Conservation (phyloP, 768 basidiomycete species). For the Agaricus sinodeliciosus region DNA sequence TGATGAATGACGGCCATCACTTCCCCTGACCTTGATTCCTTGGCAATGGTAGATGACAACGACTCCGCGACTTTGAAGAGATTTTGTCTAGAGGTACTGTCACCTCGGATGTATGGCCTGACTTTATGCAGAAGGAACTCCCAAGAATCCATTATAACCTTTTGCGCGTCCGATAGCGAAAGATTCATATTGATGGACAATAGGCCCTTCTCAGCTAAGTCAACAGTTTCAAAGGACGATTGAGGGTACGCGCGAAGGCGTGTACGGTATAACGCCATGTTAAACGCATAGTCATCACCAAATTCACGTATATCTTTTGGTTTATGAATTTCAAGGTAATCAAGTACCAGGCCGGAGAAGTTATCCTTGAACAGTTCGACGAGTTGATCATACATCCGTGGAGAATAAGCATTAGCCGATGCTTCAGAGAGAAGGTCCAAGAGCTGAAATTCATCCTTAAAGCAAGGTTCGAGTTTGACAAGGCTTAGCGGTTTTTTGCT, state of each 20-base stretch:
- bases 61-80: constrained; percentile 53
- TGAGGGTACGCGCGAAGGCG: constrained; percentile 48
- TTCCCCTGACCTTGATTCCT: constrained; percentile 68
- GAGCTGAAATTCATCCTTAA: constrained; percentile 59
- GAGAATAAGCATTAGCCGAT: constrained; percentile 63
- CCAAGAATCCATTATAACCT: constrained; percentile 72
- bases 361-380: constrained; percentile 37
- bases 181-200: constrained; percentile 82
- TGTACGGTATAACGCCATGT: constrained; percentile 48
- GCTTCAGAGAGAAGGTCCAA: constrained; percentile 66
- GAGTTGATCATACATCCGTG: constrained; percentile 61
- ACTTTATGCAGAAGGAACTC: constrained; percentile 60
- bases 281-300: constrained; percentile 77
- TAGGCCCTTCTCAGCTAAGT: constrained; percentile 50
- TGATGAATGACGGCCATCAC: constrained; percentile 82
- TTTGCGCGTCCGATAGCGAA: constrained; percentile 77
- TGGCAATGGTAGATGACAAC: constrained; percentile 59
- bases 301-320: constrained; percentile 64
- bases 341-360: constrained; percentile 58
- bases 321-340: constrained; percentile 58
- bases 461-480: constrained; percentile 42
- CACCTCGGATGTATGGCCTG: constrained; percentile 57
- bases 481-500: constrained; percentile 55
- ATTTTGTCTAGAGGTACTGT: constrained; percentile 46
- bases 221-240: constrained; percentile 23